These are phyloP conservation scores for Colletotrichum sp. DNA, from an alignment of 2,329 filamentous ascomycete species.

Conservation along the genomic window DNA sequence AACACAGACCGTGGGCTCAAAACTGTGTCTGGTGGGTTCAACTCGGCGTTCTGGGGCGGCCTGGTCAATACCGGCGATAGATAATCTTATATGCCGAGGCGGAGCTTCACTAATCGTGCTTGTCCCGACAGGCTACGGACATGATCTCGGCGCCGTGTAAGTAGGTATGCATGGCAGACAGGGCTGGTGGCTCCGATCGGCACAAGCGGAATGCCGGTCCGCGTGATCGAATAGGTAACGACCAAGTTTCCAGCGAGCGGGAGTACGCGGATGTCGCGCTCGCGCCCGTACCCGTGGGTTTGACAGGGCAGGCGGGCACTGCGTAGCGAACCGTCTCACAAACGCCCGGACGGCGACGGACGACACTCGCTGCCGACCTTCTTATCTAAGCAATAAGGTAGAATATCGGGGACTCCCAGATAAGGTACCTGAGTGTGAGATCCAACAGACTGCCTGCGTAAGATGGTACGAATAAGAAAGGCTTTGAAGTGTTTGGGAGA, in stretches of 20 bases:
- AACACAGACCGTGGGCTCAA: neutral
- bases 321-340: neutral
- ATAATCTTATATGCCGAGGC: neutral
- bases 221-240: neutral
- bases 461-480: neutral
- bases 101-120: neutral
- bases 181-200: neutral
- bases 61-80: neutral
- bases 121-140: neutral
- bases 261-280: neutral
- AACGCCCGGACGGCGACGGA: neutral
- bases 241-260: neutral
- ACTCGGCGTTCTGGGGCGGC: neutral
- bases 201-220: neutral
- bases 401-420: neutral
- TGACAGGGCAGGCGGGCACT: neutral
- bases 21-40: neutral
- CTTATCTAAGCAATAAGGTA: neutral
- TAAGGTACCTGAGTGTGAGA: neutral
- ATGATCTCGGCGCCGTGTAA: neutral
- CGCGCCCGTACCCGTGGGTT: neutral
- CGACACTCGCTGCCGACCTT: neutral
- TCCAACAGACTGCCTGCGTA: neutral
- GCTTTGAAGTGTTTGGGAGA: neutral
- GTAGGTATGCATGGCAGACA: neutral